phyloP scores from a whole-genome alignment of 208 protist genomes.

The Trypanosoma boissoni region DNA sequence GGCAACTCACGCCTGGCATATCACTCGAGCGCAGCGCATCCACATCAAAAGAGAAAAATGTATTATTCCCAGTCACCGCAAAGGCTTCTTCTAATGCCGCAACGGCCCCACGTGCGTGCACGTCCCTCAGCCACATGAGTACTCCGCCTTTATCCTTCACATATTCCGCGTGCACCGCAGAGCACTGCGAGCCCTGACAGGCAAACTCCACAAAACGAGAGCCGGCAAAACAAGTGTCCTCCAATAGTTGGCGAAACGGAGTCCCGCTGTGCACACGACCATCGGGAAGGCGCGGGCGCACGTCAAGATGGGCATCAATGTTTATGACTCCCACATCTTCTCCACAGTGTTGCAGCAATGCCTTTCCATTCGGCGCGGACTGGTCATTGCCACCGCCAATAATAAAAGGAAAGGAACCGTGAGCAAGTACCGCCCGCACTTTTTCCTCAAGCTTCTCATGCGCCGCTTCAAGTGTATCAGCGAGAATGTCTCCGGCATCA shows the following conservation, averaged over 20 bases:
- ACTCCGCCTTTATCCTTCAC: constrained; percentile 31
- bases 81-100: constrained; percentile 23
- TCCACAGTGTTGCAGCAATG: constrained; percentile 25
- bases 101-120: constrained; percentile 12
- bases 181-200: constrained; percentile 66
- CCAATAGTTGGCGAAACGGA: constrained; percentile 61
- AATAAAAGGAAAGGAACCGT: constrained; percentile 49
- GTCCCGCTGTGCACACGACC: constrained; percentile 58
- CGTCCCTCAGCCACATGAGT: constrained; percentile 46
- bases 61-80: constrained; percentile 25
- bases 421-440: constrained; percentile 26
- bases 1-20: constrained; percentile 55
- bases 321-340: constrained; percentile 58
- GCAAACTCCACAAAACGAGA: constrained; percentile 73
- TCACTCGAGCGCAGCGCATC: constrained; percentile 44
- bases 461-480: constrained; percentile 35
- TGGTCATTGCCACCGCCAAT: constrained; percentile 82
- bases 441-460: constrained; percentile 29
- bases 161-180: constrained; percentile 42
- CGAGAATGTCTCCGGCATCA: constrained; percentile 45
- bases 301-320: constrained; percentile 81
- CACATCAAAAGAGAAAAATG: constrained; percentile 81
- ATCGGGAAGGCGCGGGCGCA: constrained; percentile 34
- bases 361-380: constrained; percentile 52
- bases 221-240: constrained; percentile 25